Evolutionary conservation across 805 yeast genomes (phyloP).

Genomic region (Jamesozyma rosinii): DNA sequence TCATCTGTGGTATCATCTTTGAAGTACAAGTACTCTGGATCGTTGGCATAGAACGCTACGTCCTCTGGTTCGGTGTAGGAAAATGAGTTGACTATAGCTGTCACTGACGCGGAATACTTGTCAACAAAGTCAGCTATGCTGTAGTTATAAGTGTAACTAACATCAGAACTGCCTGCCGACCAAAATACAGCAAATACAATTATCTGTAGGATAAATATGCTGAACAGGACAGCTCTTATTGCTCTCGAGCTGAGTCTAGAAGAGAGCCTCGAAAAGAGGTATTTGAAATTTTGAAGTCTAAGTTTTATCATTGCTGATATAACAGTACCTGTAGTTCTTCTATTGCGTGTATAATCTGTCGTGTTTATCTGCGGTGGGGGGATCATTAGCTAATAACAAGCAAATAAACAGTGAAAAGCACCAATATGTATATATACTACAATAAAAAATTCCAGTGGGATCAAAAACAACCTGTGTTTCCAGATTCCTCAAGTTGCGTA

Average conservation of each 20-base stretch:
- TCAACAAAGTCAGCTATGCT: no score
- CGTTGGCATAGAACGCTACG: neutral
- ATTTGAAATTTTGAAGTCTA: neutral
- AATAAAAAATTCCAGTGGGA: no score
- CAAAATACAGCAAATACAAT: neutral
- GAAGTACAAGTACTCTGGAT: conserved; percentile 3
- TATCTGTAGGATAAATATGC: neutral
- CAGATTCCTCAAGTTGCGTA: no score
- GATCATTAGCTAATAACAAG: no score
- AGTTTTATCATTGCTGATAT: neutral
- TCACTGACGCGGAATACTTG: neutral
- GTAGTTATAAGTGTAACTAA: neutral
- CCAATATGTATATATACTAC: no score
- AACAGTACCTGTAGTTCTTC: no score
- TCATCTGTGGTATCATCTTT: neutral
- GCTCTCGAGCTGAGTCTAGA: neutral
- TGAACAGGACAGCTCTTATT: neutral
- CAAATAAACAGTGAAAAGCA: no score
- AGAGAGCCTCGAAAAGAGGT: neutral
- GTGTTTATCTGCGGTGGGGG: no score
- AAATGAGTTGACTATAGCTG: neutral
- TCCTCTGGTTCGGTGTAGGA: neutral
- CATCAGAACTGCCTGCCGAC: neutral
- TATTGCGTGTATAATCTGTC: no score
- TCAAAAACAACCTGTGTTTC: no score